Conservation (phyloP, 1,284 basidiomycete genomes). For the Rhodotorula sp. region DNA sequence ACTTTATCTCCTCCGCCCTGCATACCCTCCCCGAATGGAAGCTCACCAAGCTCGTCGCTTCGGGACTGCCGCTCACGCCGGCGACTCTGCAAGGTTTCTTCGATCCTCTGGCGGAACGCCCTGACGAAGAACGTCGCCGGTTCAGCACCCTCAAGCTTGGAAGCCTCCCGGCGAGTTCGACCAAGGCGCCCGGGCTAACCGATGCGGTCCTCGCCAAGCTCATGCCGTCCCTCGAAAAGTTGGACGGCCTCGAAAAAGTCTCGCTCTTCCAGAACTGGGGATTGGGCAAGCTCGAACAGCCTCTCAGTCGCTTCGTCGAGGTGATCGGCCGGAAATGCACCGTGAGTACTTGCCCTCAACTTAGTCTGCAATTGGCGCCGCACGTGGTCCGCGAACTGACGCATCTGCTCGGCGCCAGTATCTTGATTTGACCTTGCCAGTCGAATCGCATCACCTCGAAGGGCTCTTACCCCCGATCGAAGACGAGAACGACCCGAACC, state of each 20-base stretch:
- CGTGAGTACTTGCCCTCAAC: background rate
- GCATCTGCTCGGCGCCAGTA: constrained; percentile 4
- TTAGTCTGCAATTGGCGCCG: background rate
- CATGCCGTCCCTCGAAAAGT: constrained; percentile 34
- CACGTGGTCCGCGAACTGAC: background rate
- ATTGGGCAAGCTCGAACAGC: constrained; percentile 22
- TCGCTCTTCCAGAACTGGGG: constrained; percentile 30
- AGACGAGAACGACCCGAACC: background rate
- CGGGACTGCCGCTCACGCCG: constrained; percentile 39
- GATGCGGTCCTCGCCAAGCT: constrained; percentile 36
- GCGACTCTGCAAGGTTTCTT: constrained; percentile 41
- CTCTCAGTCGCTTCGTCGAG: constrained; percentile 27
- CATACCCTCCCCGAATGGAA: constrained; percentile 22
- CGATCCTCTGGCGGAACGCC: constrained; percentile 21
- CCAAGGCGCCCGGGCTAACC: constrained; percentile 31
- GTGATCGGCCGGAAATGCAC: constrained; percentile 22
- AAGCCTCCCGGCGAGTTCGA: constrained; percentile 24
- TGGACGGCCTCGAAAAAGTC: constrained; percentile 38
- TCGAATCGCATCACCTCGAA: constrained; percentile 36
- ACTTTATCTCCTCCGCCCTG: constrained; percentile 40
- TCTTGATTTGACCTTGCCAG: constrained; percentile 30
- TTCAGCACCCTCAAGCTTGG: constrained; percentile 41
- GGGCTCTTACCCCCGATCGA: constrained; percentile 17
- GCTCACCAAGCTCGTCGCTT: constrained; percentile 42
- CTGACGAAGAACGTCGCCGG: constrained; percentile 8